Evolutionary conservation across 768 basidiomycete genomes (phyloP), one percentile per base, ranked within the genome.

Genomic region (Chalciporus piperatus): DNA sequence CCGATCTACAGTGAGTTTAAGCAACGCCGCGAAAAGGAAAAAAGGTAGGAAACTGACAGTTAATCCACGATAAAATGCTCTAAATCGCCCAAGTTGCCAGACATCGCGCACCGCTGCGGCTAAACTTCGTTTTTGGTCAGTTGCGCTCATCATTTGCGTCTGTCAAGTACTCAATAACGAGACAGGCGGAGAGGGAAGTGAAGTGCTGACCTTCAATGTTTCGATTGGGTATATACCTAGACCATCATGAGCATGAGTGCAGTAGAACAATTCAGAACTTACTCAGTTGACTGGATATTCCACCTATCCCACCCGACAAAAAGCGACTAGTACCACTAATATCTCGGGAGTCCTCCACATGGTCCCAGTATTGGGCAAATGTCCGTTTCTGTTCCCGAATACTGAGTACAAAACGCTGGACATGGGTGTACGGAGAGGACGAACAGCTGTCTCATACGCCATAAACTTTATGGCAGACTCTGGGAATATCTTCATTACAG

Each of bases 401-500:
- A 53, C 61, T 58, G 48, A 56, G 53, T 54, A 55, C 30, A 57
- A 46, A 2, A 45, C 45, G 45, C 28, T 61, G n/a, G 54, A 47
- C 39, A 51, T 17, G 43, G 33, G 20, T 22, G 51, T 45, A 47
- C 57, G 55, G 17, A 59, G 38, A 56, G 47, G 40, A 79, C 87
- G 70, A 60, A 94, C 92, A 48, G 92, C 85, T 51, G 91, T 87
- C 71, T 98, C 97, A 69, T 98, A 98, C 4, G 90, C 70, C 59
- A 95, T 85, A 75, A 99, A 98, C 71, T 98, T 98, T 79, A 98
- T 97, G 23, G 97, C 97, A 42, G 93, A 98, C 75, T 98, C 96
- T 5, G 95, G 95, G 56, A 98, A 89, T 56, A 98, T 97, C 76
- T 98, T 98, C 47, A 84, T 80, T 23, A 98, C 89, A 43, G 95